These are phyloP conservation scores for Silene conica DNA, from an alignment of 148 eudicot species.

Conservation along the genomic window DNA sequence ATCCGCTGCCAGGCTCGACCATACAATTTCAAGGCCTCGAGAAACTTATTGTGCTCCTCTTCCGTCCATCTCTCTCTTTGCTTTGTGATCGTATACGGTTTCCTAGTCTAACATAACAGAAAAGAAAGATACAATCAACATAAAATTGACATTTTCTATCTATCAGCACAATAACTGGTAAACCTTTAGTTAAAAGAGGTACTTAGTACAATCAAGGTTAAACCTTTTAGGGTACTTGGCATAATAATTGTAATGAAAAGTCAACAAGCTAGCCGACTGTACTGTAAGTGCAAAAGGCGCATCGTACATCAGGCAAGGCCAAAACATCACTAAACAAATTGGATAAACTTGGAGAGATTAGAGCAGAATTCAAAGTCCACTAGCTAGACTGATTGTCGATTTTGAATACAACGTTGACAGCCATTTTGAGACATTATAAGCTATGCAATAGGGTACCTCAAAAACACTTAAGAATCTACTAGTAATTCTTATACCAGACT, in stretches of 20 bases:
- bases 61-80: conserved; percentile 99
- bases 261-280: not conserved
- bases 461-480: not conserved
- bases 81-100: conserved; percentile 96
- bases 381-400: not conserved
- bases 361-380: not conserved
- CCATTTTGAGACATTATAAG: not conserved
- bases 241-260: not conserved
- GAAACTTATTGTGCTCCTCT: conserved; percentile 91
- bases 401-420: not conserved
- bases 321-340: not conserved
- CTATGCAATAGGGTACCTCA: not conserved
- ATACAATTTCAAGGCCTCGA: conserved; percentile 92
- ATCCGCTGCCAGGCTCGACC: conserved; percentile 99
- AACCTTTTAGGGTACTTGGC: not conserved
- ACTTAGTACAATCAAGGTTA: not conserved
- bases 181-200: not conserved
- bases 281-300: not conserved
- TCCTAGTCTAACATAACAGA: conserved; percentile 54
- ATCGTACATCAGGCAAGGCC: not conserved
- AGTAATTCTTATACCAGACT: not conserved
- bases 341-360: not conserved
- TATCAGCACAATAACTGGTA: not conserved
- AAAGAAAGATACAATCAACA: conserved; percentile 11
- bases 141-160: not conserved